Evolutionary conservation across 805 yeast genomes (phyloP), one percentile per base, ranked within the genome.

Genomic region (Starmerella riodocensis): DNA sequence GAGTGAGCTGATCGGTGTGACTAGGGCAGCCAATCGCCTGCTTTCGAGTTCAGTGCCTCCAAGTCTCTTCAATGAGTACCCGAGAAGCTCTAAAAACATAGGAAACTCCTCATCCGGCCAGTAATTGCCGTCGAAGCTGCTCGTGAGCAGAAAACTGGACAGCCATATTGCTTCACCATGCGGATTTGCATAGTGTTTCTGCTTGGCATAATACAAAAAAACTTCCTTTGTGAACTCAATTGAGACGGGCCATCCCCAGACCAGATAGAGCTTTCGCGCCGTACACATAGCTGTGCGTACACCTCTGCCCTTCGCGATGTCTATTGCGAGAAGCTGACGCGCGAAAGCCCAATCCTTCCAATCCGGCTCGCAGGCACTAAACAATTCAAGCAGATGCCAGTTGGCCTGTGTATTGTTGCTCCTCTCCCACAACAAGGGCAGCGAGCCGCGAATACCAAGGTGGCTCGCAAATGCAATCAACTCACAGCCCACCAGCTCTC

Each of bases 81-180:
- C 56, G 6, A 52, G 39, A 9, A 51, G 39, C 27, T 52, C 56
- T 16, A 51, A 29, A 33, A 52, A 52, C 23, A 40, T 24, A 4
- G 42, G 38, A 27, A 43, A 46, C 20, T 41, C 49, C 2, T 36
- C 32, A 3, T 36, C 33, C 1, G 43, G 48, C 5, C 9, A n/a
- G 3, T 18, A 5, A 1, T 28, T n/a, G 4, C 54, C 56, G 14
- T 46, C 48, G 24, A 52, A 51, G 2, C 11, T 18, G 9, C 47
- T 45, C 2, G 22, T 29, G 31, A 37, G 32, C 31, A 50, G 17
- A 26, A 43, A 47, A 2, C 16, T 25, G 1, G 56, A 53, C 12
- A 52, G 34, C 32, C 48, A 47, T 4, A 46, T 39, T 4, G 42
- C 28, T 36, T 51, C 52, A 12, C 53, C 50, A 0, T 32, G 26